A percentile compares a stretch with the other conserved stretches of the same genome.
Evolutionary conservation across 139 green algal species (phyloP).

Genomic region (Mesotaenium endlicherianum): DNA sequence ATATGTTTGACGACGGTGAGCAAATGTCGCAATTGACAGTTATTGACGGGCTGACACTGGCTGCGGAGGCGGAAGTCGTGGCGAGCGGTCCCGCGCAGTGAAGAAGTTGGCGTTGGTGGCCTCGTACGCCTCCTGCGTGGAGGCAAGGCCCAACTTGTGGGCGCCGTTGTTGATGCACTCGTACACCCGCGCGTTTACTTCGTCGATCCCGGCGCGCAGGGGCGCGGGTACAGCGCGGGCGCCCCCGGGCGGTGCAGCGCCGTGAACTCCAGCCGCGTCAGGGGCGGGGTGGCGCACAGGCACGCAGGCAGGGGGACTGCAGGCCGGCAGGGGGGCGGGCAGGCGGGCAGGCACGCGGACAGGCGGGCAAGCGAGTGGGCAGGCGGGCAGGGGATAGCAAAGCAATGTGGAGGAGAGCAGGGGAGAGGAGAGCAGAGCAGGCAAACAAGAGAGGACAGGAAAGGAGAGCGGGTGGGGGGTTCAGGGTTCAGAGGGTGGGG

Average conservation of each 20-base stretch:
- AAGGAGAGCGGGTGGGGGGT: no score
- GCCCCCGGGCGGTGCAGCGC: not conserved
- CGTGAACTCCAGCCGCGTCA: conserved; percentile 1
- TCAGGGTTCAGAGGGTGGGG: no score
- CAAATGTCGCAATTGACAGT: no score
- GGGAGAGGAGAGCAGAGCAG: no score
- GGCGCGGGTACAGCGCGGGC: conserved; percentile 51
- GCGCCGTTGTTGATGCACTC: conserved; percentile 92
- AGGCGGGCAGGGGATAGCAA: no score
- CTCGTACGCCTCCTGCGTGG: conserved; percentile 82
- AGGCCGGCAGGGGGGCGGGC: not conserved
- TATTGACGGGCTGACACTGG: no score
- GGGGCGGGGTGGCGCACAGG: no score
- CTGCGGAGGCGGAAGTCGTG: conserved; percentile 71
- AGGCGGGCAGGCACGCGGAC: no score
- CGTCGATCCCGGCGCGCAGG: conserved; percentile 32
- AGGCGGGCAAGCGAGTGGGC: no score
- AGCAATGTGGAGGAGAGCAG: conserved; percentile 38
- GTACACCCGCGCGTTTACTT: conserved; percentile 77
- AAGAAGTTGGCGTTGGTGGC: conserved; percentile 68
- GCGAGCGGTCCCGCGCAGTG: conserved; percentile 65
- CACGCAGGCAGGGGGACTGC: not conserved
- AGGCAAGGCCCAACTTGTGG: conserved; percentile 91
- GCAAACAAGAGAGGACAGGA: no score
- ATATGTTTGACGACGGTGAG: no score